Evolutionary conservation across 352 stramenopile genomes (phyloP).

Genomic region (Peronospora destructor): DNA sequence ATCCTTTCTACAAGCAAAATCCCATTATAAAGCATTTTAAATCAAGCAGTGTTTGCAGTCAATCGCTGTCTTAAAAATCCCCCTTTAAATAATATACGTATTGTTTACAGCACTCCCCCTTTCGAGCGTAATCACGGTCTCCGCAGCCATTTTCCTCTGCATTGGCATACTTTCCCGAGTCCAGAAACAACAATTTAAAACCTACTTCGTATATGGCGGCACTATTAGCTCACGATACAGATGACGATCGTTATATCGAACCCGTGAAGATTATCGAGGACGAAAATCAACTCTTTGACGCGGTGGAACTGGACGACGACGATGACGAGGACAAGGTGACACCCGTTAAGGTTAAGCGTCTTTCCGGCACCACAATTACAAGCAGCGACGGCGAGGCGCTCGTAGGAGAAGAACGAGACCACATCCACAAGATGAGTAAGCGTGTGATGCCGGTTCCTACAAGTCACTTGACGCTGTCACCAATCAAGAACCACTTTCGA

Average conservation of each 20-base stretch:
- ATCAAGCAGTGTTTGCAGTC: background rate
- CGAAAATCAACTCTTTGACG: slow-evolving; percentile 14
- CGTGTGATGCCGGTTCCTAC: slow-evolving; percentile 9
- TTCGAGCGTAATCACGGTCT: too few relatives aligned
- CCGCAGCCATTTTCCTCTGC: background rate
- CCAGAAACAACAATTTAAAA: too few relatives aligned
- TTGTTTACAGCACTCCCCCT: background rate
- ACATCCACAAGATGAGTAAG: slow-evolving; percentile 12
- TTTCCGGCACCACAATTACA: slow-evolving; percentile 18
- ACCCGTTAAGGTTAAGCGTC: slow-evolving; percentile 15
- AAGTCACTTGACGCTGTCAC: slow-evolving; percentile 3
- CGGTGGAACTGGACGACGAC: slow-evolving; percentile 1
- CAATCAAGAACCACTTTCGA: slow-evolving; percentile 27
- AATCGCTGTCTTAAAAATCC: background rate
- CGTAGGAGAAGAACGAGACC: slow-evolving; percentile 13
- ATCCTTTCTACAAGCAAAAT: background rate
- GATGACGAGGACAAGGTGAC: background rate
- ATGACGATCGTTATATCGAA: background rate
- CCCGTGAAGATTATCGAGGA: slow-evolving; percentile 28
- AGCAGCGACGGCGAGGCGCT: slow-evolving; percentile 24
- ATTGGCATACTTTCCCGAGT: background rate
- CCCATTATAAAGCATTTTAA: background rate
- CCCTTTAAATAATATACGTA: background rate
- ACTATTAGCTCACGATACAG: background rate
- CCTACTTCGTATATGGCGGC: background rate